These are phyloP conservation scores for Ophiostoma australiae DNA, from an alignment of 2,329 filamentous ascomycete species.

Conservation along the genomic window DNA sequence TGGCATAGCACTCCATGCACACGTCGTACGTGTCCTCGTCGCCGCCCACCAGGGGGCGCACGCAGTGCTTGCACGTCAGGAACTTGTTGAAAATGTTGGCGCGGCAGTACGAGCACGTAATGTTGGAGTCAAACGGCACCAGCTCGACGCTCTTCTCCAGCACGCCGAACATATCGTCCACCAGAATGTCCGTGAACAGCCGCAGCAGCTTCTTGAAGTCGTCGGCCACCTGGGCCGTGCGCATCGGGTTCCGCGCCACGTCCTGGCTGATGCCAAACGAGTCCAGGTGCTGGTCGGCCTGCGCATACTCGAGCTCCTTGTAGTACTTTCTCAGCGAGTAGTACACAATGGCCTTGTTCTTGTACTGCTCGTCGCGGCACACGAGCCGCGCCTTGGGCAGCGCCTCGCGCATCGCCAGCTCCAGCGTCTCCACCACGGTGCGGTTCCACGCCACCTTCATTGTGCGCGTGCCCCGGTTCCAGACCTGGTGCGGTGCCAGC, in stretches of 20 bases:
- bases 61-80: constrained; percentile 82
- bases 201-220: constrained; percentile 79
- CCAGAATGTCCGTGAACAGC: constrained; percentile 71
- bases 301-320: constrained; percentile 54
- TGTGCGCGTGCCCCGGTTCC: constrained; percentile 92
- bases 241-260: constrained; percentile 37
- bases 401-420: constrained; percentile 79
- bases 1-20: constrained; percentile 97
- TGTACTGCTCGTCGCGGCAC: constrained; percentile 96
- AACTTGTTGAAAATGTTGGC: constrained; percentile 98
- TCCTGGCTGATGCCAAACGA: constrained; percentile 43
- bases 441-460: constrained; percentile 99
- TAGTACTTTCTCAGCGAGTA: constrained; percentile 79
- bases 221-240: constrained; percentile 63
- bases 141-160: constrained; percentile 69
- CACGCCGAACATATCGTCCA: constrained; percentile 79
- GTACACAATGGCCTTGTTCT: constrained; percentile 94
- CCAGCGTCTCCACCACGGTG: constrained; percentile 84
- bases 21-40: constrained; percentile 86
- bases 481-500: constrained; percentile 91
- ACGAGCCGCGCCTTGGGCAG: constrained; percentile 84
- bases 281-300: constrained; percentile 41
- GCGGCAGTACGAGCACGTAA: constrained; percentile 93
- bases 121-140: constrained; percentile 78
- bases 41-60: constrained; percentile 59